Evolutionary conservation across 139 green algal genomes (phyloP).

Genomic region (Chlamydomonas sp.): DNA sequence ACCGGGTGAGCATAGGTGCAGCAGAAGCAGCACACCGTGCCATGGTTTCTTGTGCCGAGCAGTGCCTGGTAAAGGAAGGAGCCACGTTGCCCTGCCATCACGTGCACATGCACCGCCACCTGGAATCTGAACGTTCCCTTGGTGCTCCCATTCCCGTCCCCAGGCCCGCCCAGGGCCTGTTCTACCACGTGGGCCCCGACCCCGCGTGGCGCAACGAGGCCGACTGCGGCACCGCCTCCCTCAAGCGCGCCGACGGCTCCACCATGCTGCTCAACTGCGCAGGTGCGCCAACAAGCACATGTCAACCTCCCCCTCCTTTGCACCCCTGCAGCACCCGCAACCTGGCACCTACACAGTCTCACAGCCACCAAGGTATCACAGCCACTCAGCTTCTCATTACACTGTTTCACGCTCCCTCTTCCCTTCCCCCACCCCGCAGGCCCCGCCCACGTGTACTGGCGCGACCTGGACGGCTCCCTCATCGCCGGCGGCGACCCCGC

Average conservation of each 20-base stretch:
- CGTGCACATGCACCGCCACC: too few species aligned
- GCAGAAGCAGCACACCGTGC: background rate
- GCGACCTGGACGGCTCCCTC: conserved; percentile 56
- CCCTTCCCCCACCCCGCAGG: conserved; percentile 12
- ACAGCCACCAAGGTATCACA: too few species aligned
- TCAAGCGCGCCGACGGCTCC: conserved; percentile 21
- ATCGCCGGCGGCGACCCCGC: background rate
- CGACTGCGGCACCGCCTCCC: conserved; percentile 45
- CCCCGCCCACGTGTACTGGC: conserved; percentile 54
- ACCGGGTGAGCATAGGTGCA: conserved; percentile 1
- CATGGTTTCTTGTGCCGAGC: background rate
- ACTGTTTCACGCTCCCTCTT: too few species aligned
- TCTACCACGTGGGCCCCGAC: conserved; percentile 37
- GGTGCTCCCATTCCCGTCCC: background rate
- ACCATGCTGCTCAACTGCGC: conserved; percentile 63
- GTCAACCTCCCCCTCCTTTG: too few species aligned
- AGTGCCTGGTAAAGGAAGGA: too few species aligned
- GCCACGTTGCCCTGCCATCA: too few species aligned
- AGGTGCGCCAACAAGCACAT: too few species aligned
- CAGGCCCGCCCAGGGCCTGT: conserved; percentile 19
- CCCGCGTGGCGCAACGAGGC: conserved; percentile 57
- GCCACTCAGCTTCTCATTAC: too few species aligned
- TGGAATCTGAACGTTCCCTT: background rate
- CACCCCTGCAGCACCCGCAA: too few species aligned
- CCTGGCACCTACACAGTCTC: too few species aligned